Conservation (phyloP, 495 filamentous ascomycete species). For the Podospora australis region DNA sequence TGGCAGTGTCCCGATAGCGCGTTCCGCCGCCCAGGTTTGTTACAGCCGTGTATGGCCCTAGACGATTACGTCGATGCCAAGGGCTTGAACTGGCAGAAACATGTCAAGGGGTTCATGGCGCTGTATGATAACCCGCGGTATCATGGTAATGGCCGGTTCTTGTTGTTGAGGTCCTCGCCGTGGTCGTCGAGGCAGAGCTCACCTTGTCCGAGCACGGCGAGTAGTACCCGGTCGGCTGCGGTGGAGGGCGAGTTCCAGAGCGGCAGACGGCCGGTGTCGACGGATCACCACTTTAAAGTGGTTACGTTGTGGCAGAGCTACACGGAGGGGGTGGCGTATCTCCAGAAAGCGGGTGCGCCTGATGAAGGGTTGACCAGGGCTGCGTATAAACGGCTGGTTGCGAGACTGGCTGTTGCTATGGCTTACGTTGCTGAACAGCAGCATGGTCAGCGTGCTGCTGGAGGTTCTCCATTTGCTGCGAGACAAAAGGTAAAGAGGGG, state of each 20-base stretch:
- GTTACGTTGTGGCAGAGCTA: slow-evolving; percentile 16
- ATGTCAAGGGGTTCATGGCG: slow-evolving; percentile 6
- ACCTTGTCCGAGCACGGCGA: not conserved
- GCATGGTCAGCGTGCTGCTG: no score
- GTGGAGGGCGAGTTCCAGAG: not conserved
- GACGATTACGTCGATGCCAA: slow-evolving; percentile 11
- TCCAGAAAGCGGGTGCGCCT: not conserved
- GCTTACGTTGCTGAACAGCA: slow-evolving; percentile 5
- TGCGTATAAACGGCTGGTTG: slow-evolving; percentile 10
- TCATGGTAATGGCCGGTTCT: not conserved
- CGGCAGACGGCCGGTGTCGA: not conserved
- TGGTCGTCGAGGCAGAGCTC: not conserved
- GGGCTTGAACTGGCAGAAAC: slow-evolving; percentile 12
- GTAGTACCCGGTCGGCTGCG: no score
- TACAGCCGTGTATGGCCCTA: slow-evolving; percentile 20
- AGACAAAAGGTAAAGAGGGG: not conserved
- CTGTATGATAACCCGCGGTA: slow-evolving; percentile 16
- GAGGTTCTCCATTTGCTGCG: no score
- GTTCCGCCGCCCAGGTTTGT: slow-evolving; percentile 6
- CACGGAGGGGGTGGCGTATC: slow-evolving; percentile 14
- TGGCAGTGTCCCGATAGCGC: slow-evolving; percentile 10
- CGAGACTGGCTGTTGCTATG: slow-evolving; percentile 14
- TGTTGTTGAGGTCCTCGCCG: not conserved
- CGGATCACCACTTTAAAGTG: not conserved
- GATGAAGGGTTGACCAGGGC: slow-evolving; percentile 3